phyloP scores from a whole-genome alignment of 2,329 filamentous ascomycete genomes.

The Fusarium sp. region DNA sequence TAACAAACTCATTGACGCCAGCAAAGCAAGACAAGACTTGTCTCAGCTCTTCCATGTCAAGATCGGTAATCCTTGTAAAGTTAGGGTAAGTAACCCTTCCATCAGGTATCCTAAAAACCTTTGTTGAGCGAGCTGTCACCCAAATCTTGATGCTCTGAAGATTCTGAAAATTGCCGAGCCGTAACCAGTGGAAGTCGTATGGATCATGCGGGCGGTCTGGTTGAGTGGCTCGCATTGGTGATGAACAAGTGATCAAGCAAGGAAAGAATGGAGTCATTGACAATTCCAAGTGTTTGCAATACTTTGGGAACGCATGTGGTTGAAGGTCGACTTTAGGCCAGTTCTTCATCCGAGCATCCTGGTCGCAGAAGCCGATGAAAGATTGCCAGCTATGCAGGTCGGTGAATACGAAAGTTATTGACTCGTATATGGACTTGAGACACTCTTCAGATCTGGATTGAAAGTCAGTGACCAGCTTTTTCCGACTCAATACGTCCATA shows the following conservation, averaged over 20 bases:
- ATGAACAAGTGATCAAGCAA: background rate
- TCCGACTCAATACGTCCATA: background rate
- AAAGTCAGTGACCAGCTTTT: background rate
- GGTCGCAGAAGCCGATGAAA: background rate
- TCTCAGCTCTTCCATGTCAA: background rate
- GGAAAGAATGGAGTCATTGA: constrained; percentile 1
- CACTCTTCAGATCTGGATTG: background rate
- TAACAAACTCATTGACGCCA: background rate
- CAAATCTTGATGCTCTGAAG: constrained; percentile 6
- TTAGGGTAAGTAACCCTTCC: background rate
- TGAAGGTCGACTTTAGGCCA: background rate
- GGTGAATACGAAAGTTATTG: background rate
- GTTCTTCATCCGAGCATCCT: background rate
- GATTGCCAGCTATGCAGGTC: background rate
- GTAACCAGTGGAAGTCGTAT: constrained; percentile 6
- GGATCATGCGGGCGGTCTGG: background rate
- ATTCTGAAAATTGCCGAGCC: background rate
- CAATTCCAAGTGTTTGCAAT: background rate
- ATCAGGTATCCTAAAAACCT: background rate
- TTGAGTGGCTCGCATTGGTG: background rate
- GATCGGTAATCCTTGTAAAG: background rate
- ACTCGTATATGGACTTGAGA: constrained; percentile 8
- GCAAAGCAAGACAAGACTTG: background rate
- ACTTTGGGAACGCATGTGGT: background rate
- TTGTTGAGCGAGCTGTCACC: constrained; percentile 2